These are phyloP conservation scores for Starmerella gropengiesseri DNA, from an alignment of 805 yeast genomes.

Conservation along the genomic window DNA sequence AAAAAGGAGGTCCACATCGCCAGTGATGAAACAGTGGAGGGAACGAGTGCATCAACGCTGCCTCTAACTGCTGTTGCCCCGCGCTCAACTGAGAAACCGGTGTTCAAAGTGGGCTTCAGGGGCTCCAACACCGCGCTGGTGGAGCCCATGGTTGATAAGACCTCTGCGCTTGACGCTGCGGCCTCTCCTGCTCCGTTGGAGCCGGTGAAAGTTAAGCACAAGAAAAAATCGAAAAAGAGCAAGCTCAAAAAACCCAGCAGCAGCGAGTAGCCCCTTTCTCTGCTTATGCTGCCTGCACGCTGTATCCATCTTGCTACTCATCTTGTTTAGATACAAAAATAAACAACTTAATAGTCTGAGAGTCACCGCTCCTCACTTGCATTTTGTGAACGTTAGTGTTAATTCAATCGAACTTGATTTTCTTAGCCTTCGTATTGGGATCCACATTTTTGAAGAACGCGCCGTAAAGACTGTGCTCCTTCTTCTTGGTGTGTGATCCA, in stretches of 20 bases:
- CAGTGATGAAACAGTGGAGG: conserved; percentile 27
- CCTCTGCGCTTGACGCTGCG: background rate
- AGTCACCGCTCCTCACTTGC: no score
- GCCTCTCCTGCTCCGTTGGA: conserved; percentile 10
- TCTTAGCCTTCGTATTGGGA: conserved; percentile 67
- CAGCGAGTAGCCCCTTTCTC: no score
- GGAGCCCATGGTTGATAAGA: conserved; percentile 11
- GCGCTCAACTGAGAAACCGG: conserved; percentile 18
- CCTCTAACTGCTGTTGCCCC: conserved; percentile 2
- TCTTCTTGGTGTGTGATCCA: conserved; percentile 97
- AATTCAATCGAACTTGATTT: conserved; percentile 63
- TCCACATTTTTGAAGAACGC: conserved; percentile 94
- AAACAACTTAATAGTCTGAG: background rate
- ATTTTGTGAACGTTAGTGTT: no score
- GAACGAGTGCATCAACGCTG: conserved; percentile 3
- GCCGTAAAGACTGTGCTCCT: conserved; percentile 95
- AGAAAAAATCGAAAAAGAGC: conserved; percentile 25
- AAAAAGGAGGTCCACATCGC: conserved; percentile 27
- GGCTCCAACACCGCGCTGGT: conserved; percentile 19
- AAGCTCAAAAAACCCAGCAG: conserved; percentile 6
- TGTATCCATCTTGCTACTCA: no score
- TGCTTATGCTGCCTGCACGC: no score
- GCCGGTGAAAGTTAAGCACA: conserved; percentile 27
- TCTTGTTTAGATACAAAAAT: no score
- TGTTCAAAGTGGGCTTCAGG: conserved; percentile 24